Evolutionary conservation across 352 stramenopile species (phyloP).

Genomic region (Globisporangium spiculum): DNA sequence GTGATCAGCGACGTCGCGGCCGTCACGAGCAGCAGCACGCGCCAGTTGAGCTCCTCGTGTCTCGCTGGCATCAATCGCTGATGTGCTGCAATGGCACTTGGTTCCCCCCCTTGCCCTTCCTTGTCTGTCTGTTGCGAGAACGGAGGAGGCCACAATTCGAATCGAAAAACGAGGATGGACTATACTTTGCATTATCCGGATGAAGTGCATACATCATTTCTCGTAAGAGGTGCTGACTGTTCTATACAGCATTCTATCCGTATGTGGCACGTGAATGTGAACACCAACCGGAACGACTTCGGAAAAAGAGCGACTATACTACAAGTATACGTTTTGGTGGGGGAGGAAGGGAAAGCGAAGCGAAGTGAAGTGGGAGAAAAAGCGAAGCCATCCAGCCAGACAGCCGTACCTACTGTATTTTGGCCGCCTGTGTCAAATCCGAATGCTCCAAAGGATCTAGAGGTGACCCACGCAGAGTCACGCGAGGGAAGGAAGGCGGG

Average conservation of each 20-base stretch:
- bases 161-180: neutral
- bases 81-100: constrained; percentile 5
- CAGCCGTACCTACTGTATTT: neutral
- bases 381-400: neutral
- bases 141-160: neutral
- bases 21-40: constrained; percentile 47
- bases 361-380: neutral
- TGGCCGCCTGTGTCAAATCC: no score
- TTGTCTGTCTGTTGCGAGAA: no score
- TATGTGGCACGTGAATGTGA: neutral
- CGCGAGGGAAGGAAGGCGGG: neutral
- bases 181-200: neutral
- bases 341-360: neutral
- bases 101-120: no score
- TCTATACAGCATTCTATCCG: neutral
- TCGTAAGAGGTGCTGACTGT: neutral
- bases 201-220: neutral
- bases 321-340: neutral
- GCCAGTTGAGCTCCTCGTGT: constrained; percentile 42
- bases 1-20: constrained; percentile 58
- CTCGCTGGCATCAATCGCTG: neutral
- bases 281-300: neutral
- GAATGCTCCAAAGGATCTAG: neutral
- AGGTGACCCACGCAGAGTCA: neutral
- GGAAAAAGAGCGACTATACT: neutral